Base-by-base conservation (phyloP, 176 grass and related monocot genomes). In the Cenchrus purpureus region DNA sequence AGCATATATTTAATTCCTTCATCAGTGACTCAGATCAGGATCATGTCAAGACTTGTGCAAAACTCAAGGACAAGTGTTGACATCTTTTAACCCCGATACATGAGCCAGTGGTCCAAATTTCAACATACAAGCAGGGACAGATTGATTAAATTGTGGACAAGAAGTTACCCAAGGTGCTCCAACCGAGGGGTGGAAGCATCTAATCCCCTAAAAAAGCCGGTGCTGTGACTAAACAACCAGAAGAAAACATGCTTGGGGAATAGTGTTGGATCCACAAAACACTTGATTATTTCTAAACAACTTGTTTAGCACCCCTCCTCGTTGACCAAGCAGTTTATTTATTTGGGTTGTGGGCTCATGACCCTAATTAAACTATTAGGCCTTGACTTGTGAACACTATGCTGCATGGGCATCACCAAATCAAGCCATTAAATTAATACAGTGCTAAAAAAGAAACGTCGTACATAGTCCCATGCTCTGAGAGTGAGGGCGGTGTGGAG, bases 171-270 rank as follows among this genome's bases (percentile, higher is more conserved):
- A 85, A 84, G 76, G 73, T 86, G 82, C 83, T 78, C 70, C 82
- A 79, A 71, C 87, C 91, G 77, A 98, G 88, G 86, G 78, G 88
- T 84, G 91, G 88, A 99, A 96, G 93, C 97, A 94, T 96, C 93
- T 94, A 94, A 96, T 91, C 83, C 85, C 67, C 60, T 78, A 78
- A 45, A 81, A 89, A 86, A 78, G 65, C 77, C 65, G 51, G 50
- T 73, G 80, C 25, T 29, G 7, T 20, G 79, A 78, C 74, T 95
- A 91, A 92, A 90, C 28, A 91, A 94, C 25, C 64, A 81, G 81
- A 72, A 82, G 62, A 71, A 88, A 81, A 90, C 74, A 85, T 73
- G 74, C 74, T 92, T 88, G 73, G 91, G 88, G 79, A 91, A 84
- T 78, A 78, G 92, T 83, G 89, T 88, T 87, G 92, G 83, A 97